Percentiles rank a stretch among this genome's conserved stretches.
Conservation (phyloP, 768 basidiomycete genomes). For the Coprinellus aureogranulatus region DNA sequence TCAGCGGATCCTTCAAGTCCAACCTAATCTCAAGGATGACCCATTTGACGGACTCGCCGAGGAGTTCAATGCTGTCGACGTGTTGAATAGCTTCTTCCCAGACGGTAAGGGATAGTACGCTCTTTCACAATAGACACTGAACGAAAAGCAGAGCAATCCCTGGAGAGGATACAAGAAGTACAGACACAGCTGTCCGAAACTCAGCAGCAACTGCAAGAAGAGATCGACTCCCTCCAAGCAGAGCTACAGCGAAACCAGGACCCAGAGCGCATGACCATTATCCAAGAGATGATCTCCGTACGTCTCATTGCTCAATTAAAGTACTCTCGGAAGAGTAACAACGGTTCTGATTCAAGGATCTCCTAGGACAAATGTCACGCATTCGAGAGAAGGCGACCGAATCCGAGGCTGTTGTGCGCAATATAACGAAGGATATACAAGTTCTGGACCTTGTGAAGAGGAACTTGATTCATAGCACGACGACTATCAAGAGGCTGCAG, state of each 20-base stretch:
- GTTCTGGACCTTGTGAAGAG: conserved; percentile 90
- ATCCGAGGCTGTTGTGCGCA: conserved; percentile 91
- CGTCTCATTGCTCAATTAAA: conserved; percentile 20
- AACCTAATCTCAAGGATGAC: conserved; percentile 44
- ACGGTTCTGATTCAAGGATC: conserved; percentile 58
- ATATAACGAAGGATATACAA: conserved; percentile 97
- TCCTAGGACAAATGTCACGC: conserved; percentile 91
- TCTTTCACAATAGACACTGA: not conserved
- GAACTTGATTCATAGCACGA: conserved; percentile 88
- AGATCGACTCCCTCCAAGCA: conserved; percentile 65
- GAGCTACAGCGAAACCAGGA: conserved; percentile 78
- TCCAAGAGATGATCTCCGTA: conserved; percentile 96
- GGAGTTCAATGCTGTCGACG: conserved; percentile 53
- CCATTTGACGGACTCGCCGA: conserved; percentile 57
- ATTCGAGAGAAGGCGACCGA: conserved; percentile 97
- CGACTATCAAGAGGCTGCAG: conserved; percentile 82
- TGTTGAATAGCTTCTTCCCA: conserved; percentile 73
- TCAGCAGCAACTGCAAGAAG: conserved; percentile 65
- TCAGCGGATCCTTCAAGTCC: conserved; percentile 63
- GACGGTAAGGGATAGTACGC: conserved; percentile 52
- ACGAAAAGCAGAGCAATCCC: conserved; percentile 60
- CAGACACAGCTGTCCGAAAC: conserved; percentile 66
- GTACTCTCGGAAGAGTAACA: conserved; percentile 8
- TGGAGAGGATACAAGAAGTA: conserved; percentile 69
- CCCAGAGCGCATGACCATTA: conserved; percentile 82